These are phyloP conservation scores for Graphiopsis chlorocephala DNA, from an alignment of 2,329 filamentous ascomycete species.

Conservation along the genomic window DNA sequence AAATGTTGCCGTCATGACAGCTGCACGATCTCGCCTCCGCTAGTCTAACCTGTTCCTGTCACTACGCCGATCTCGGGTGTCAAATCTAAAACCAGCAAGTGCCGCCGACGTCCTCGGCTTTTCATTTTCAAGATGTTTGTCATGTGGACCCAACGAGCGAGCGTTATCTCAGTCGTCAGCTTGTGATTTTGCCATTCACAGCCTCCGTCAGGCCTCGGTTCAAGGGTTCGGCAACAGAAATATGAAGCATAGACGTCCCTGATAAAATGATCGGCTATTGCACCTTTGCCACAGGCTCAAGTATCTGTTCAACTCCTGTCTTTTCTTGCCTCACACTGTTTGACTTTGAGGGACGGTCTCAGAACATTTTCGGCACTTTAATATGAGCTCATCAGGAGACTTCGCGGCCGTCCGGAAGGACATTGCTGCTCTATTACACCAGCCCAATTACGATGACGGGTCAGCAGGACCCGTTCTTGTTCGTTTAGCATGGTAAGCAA, in stretches of 20 bases:
- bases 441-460: constrained; percentile 64
- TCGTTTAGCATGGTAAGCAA: constrained; percentile 57
- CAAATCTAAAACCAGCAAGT: constrained; percentile 1
- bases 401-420: constrained; percentile 53
- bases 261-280: neutral
- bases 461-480: constrained; percentile 63
- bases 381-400: constrained; percentile 19
- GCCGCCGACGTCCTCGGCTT: constrained; percentile 8
- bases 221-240: constrained; percentile 11
- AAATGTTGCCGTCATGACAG: neutral
- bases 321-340: neutral
- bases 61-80: neutral
- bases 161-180: neutral
- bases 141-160: constrained; percentile 1
- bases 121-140: neutral
- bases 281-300: constrained; percentile 9
- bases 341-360: neutral
- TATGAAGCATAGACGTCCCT: neutral
- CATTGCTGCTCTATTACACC: constrained; percentile 39
- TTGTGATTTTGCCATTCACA: constrained; percentile 8
- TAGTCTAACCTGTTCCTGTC: constrained; percentile 20
- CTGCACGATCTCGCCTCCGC: neutral
- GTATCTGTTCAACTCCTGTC: neutral
- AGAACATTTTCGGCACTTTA: neutral
- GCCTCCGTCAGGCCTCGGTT: constrained; percentile 8